Percentiles rank a stretch among this genome's conserved stretches.
Conservation (phyloP, 495 filamentous ascomycete species). For the Paragyromitra xinjiangensis region DNA sequence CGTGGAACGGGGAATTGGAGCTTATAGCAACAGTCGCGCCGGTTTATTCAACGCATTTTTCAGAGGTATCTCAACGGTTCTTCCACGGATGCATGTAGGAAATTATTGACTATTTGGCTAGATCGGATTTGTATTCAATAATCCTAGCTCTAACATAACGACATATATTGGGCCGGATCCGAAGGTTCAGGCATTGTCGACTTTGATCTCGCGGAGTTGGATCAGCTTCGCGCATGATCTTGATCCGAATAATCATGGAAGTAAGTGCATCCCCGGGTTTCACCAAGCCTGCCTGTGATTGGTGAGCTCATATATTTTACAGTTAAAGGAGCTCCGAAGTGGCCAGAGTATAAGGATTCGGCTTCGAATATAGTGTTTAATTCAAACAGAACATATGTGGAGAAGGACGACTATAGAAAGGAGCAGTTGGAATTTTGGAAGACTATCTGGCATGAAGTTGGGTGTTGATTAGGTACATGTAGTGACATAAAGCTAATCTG, state of each 20-base stretch:
- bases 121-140: constrained; percentile 68
- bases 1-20: constrained; percentile 47
- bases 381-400: constrained; percentile 34
- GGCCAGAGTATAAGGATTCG: constrained; percentile 14
- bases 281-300: background rate
- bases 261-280: background rate
- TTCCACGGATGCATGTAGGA: background rate
- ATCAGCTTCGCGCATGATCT: constrained; percentile 65
- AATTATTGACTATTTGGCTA: constrained; percentile 43
- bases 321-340: constrained; percentile 13
- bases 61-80: constrained; percentile 7
- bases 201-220: constrained; percentile 66
- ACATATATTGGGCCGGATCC: constrained; percentile 55
- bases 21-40: constrained; percentile 47
- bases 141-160: constrained; percentile 55
- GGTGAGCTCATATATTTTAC: background rate
- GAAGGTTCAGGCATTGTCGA: constrained; percentile 61
- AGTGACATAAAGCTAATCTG: background rate
- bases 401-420: constrained; percentile 44
- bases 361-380: constrained; percentile 50
- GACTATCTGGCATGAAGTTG: constrained; percentile 37
- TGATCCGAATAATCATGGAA: constrained; percentile 61
- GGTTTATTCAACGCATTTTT: constrained; percentile 51
- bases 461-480: background rate
- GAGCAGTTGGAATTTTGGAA: constrained; percentile 46